A percentile compares a stretch with the other conserved stretches of the same genome.
Evolutionary conservation across 768 basidiomycete species (phyloP).

Genomic region (Sporobolomyces phaffii): DNA sequence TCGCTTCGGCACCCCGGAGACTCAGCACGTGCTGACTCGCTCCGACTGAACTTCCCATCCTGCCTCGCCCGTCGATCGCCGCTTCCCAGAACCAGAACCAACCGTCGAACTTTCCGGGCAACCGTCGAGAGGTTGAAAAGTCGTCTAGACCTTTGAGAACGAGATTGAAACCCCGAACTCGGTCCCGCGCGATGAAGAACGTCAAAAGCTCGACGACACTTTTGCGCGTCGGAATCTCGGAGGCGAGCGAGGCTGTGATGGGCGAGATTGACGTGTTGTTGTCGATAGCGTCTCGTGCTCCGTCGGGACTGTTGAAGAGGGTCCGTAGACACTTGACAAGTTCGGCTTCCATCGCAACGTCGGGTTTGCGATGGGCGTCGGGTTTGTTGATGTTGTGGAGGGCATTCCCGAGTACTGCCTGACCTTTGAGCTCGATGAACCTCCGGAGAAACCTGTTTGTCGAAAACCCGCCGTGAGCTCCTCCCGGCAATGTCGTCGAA

Average conservation of each 20-base stretch:
- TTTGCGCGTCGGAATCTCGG: constrained; percentile 70
- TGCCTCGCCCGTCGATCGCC: constrained; percentile 73
- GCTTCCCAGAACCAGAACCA: constrained; percentile 82
- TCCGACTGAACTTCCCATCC: constrained; percentile 91
- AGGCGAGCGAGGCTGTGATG: constrained; percentile 74
- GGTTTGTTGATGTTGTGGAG: constrained; percentile 63
- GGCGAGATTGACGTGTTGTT: constrained; percentile 69
- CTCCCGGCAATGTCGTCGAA: no score
- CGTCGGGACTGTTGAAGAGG: constrained; percentile 63
- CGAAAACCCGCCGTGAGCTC: background rate
- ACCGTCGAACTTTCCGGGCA: constrained; percentile 58
- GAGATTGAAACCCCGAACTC: constrained; percentile 56
- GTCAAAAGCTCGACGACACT: constrained; percentile 70
- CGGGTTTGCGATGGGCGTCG: constrained; percentile 49
- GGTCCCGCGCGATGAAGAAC: constrained; percentile 63
- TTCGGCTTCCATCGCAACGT: constrained; percentile 75
- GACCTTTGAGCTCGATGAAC: constrained; percentile 72
- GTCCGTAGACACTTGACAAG: constrained; percentile 77
- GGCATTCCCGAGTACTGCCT: constrained; percentile 72
- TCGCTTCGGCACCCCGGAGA: constrained; percentile 31
- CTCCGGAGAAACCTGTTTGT: constrained; percentile 67
- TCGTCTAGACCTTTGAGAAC: constrained; percentile 69
- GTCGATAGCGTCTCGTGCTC: constrained; percentile 65
- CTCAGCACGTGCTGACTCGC: constrained; percentile 83
- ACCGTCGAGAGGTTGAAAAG: constrained; percentile 48